Percentiles rank a stretch among this genome's conserved stretches.
These are phyloP conservation scores for Hypericum perforatum DNA, from an alignment of 345 rosid genomes.

Conservation along the genomic window DNA sequence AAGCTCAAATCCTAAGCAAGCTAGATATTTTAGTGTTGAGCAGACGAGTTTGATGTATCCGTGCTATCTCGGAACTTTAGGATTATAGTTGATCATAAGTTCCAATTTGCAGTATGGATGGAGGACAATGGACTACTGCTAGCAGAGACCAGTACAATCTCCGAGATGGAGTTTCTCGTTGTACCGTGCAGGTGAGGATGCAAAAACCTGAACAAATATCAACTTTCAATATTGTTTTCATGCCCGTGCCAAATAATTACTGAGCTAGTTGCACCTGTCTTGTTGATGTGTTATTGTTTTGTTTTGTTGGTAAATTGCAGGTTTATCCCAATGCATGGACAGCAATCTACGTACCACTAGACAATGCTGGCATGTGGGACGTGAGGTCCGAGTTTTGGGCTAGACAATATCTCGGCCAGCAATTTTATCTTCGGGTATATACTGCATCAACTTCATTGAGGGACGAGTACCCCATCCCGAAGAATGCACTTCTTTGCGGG, in stretches of 20 bases:
- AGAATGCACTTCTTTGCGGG: constrained; percentile 75
- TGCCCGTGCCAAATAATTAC: no score
- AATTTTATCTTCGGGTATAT: constrained; percentile 62
- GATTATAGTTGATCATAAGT: no score
- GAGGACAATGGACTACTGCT: constrained; percentile 70
- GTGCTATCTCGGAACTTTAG: not conserved
- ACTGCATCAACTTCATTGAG: constrained; percentile 44
- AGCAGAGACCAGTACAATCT: constrained; percentile 76
- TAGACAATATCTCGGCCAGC: constrained; percentile 86
- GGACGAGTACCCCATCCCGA: constrained; percentile 67
- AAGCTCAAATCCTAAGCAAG: constrained; percentile 10
- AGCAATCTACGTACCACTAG: constrained; percentile 69
- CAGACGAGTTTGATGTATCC: not conserved
- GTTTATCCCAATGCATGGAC: constrained; percentile 93
- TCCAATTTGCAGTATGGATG: constrained; percentile 66
- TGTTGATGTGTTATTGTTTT: not conserved
- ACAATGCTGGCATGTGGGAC: constrained; percentile 98
- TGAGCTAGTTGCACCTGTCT: no score
- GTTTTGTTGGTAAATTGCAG: constrained; percentile 24
- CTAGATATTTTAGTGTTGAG: not conserved
- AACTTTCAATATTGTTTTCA: no score
- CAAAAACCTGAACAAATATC: not conserved
- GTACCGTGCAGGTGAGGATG: constrained; percentile 58
- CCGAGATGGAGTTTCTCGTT: constrained; percentile 63
- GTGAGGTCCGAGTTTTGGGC: constrained; percentile 81